Conservation (phyloP, 1,139 yeast species). For the Candida frijolesensis region DNA sequence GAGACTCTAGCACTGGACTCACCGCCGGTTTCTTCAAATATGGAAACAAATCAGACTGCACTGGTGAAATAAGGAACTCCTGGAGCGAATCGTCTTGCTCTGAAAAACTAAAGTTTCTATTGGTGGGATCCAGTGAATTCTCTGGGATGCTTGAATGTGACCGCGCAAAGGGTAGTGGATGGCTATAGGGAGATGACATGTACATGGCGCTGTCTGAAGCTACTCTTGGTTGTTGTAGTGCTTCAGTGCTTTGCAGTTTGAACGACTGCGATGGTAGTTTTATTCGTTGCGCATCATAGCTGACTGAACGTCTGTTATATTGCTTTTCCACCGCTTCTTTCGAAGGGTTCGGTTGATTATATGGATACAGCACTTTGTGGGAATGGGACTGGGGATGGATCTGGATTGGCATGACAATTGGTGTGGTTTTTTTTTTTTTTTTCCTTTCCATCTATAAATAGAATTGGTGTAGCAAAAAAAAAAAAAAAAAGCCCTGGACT, state of each 20-base stretch:
- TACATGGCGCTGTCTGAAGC: constrained; percentile 22
- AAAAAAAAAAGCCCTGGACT: no score
- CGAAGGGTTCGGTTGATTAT: constrained; percentile 8
- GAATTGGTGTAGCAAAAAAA: no score
- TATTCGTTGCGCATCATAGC: constrained; percentile 33
- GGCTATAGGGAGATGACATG: constrained; percentile 6
- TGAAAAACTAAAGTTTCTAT: constrained; percentile 11
- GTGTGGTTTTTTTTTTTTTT: no score
- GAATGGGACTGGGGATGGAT: background rate
- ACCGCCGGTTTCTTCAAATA: constrained; percentile 8
- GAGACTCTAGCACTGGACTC: constrained; percentile 18
- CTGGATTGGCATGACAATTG: no score
- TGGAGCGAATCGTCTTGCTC: constrained; percentile 28
- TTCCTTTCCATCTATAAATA: no score
- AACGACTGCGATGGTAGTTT: constrained; percentile 16
- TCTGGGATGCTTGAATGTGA: constrained; percentile 5
- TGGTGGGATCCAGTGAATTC: constrained; percentile 5
- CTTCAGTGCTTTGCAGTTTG: constrained; percentile 7
- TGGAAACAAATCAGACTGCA: constrained; percentile 13
- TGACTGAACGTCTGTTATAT: constrained; percentile 28
- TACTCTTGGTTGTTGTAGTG: constrained; percentile 14
- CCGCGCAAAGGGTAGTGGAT: constrained; percentile 7
- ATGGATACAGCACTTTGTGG: constrained; percentile 11
- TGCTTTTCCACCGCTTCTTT: constrained; percentile 2
- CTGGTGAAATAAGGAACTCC: constrained; percentile 26